Percentiles rank a stretch among this genome's conserved stretches.
These are phyloP conservation scores for Saccharomycopsis malanga DNA, from an alignment of 805 yeast species.

Conservation along the genomic window DNA sequence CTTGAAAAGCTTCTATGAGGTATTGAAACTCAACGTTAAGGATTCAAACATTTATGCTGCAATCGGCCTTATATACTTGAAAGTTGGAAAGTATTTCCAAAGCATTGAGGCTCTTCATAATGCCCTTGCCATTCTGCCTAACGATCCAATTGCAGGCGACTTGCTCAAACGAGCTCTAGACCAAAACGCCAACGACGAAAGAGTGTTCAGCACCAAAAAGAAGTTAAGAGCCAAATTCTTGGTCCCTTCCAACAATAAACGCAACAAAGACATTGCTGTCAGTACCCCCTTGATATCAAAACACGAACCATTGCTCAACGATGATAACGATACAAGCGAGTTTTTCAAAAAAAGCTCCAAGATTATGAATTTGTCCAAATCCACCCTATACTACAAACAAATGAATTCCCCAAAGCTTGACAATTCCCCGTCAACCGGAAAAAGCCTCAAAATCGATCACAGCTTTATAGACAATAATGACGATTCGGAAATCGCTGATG, in stretches of 20 bases:
- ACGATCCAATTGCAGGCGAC: constrained; percentile 81
- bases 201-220: background rate
- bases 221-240: background rate
- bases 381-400: constrained; percentile 27
- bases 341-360: constrained; percentile 29
- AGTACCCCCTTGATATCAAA: constrained; percentile 16
- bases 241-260: background rate
- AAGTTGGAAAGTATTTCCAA: constrained; percentile 50
- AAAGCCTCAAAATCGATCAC: constrained; percentile 20
- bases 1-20: constrained; percentile 67
- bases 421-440: constrained; percentile 20
- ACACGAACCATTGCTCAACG: constrained; percentile 2
- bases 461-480: constrained; percentile 26
- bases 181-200: constrained; percentile 17
- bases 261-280: constrained; percentile 6
- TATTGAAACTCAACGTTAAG: constrained; percentile 57
- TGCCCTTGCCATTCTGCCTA: constrained; percentile 71
- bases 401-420: constrained; percentile 9
- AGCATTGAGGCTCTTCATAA: constrained; percentile 76
- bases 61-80: constrained; percentile 75
- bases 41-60: constrained; percentile 77
- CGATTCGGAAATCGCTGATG: constrained; percentile 1
- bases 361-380: constrained; percentile 25
- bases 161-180: constrained; percentile 73
- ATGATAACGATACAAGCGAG: constrained; percentile 15